Conservation (phyloP, 305 asterid species). For the Fraxinus xanthoxyloides region DNA sequence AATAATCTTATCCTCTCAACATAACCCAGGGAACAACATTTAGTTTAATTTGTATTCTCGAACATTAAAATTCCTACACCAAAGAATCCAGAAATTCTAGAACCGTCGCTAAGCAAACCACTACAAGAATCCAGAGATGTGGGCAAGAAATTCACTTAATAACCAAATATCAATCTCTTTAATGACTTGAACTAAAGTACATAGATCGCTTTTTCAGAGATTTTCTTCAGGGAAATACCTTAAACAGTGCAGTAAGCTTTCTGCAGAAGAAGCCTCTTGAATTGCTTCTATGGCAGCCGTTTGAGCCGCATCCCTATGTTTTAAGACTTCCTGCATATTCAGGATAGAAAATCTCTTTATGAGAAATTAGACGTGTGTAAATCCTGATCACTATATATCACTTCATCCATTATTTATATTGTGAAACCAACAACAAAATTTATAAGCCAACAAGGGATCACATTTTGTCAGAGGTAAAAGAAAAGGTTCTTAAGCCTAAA, state of each 20-base stretch:
- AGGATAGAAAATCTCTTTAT: slow-evolving; percentile 20
- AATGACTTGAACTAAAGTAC: not conserved
- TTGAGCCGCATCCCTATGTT: slow-evolving; percentile 87
- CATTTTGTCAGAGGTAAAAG: slow-evolving; percentile 8
- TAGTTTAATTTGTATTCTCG: not conserved
- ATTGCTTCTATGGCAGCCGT: slow-evolving; percentile 92
- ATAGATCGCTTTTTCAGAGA: not conserved
- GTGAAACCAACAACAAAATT: slow-evolving; percentile 5
- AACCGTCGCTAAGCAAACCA: not conserved
- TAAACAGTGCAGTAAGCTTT: slow-evolving; percentile 82
- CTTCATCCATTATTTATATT: not conserved
- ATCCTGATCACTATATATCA: slow-evolving; percentile 7
- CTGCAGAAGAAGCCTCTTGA: slow-evolving; percentile 88
- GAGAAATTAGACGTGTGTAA: slow-evolving; percentile 22
- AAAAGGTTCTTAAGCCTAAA: not conserved
- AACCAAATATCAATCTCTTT: not conserved
- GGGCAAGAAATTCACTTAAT: not conserved
- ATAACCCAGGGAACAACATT: not conserved
- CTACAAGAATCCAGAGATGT: not conserved
- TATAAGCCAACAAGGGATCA: slow-evolving; percentile 1
- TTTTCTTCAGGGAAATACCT: slow-evolving; percentile 49
- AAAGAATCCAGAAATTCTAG: not conserved
- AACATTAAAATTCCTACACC: not conserved
- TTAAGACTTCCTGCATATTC: slow-evolving; percentile 69
- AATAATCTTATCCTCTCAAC: not conserved